Conservation (phyloP, 2,329 filamentous ascomycete genomes). For the Macrophomina phaseolina region DNA sequence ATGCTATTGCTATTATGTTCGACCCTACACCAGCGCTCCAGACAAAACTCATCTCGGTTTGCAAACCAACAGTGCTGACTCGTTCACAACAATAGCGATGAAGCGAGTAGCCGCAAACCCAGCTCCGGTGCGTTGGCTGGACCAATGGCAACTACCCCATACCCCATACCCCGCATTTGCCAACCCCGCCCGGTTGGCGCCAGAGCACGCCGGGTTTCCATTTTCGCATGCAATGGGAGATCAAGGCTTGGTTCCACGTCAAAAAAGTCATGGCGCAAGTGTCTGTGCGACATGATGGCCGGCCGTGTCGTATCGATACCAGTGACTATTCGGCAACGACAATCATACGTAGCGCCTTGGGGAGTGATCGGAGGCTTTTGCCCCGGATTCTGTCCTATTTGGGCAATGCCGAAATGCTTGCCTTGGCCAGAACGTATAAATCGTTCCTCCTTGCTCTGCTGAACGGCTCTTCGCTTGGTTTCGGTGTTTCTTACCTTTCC, state of each 20-base stretch:
- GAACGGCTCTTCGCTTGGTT: not conserved
- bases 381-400: not conserved
- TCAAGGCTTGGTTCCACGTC: conserved; percentile 16
- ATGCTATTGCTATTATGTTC: too few relatives aligned
- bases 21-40: too few relatives aligned
- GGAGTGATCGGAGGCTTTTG: not conserved
- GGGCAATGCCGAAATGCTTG: not conserved
- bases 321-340: not conserved
- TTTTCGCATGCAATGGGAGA: not conserved
- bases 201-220: not conserved
- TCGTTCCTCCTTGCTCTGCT: not conserved
- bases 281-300: not conserved
- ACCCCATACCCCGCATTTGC: conserved; percentile 6
- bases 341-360: not conserved
- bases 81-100: not conserved
- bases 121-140: not conserved
- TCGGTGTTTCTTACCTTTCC: not conserved
- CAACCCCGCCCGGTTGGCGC: not conserved
- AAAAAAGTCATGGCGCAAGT: not conserved
- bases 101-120: not conserved
- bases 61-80: not conserved
- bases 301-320: not conserved
- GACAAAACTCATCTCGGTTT: not conserved
- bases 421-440: conserved; percentile 2
- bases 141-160: not conserved